A percentile compares a stretch with the other conserved stretches of the same genome.
phyloP scores from a whole-genome alignment of 768 basidiomycete species.

The Suillus paluster region DNA sequence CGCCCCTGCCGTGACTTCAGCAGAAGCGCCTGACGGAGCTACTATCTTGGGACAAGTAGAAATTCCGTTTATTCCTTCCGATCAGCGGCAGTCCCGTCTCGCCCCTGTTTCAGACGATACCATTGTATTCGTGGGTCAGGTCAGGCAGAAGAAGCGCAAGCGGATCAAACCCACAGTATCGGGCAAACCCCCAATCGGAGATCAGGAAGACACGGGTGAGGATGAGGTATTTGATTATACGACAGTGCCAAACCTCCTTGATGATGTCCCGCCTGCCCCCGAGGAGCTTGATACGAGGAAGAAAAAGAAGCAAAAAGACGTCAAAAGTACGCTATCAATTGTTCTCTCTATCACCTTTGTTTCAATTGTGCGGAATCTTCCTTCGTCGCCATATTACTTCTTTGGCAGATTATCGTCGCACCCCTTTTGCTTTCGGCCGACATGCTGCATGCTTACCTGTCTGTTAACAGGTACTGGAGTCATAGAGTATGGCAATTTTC shows the following conservation, averaged over 20 bases:
- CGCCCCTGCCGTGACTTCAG: not conserved
- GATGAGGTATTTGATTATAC: slow-evolving; percentile 69
- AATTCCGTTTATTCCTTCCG: slow-evolving; percentile 77
- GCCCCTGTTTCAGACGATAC: slow-evolving; percentile 54
- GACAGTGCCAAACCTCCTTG: slow-evolving; percentile 71
- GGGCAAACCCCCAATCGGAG: slow-evolving; percentile 11
- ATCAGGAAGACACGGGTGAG: slow-evolving; percentile 30
- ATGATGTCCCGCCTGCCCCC: slow-evolving; percentile 48
- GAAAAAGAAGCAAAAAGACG: slow-evolving; percentile 58
- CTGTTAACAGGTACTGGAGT: slow-evolving; percentile 40
- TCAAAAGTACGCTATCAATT: slow-evolving; percentile 37
- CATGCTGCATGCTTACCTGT: slow-evolving; percentile 11
- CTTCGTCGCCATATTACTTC: not conserved
- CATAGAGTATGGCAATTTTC: slow-evolving; percentile 58
- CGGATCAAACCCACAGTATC: slow-evolving; percentile 40
- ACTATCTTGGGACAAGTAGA: slow-evolving; percentile 51
- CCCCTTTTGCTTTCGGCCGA: slow-evolving; percentile 14
- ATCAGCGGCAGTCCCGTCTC: slow-evolving; percentile 47
- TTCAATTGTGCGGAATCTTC: not conserved
- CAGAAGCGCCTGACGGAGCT: not conserved
- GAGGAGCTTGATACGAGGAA: slow-evolving; percentile 37
- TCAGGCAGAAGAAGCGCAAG: slow-evolving; percentile 67
- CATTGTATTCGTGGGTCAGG: slow-evolving; percentile 74
- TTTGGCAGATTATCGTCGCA: not conserved
- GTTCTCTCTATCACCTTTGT: not conserved